These are phyloP conservation scores for Benincasa hispida DNA, from an alignment of 306 rosid genomes.

Conservation along the genomic window DNA sequence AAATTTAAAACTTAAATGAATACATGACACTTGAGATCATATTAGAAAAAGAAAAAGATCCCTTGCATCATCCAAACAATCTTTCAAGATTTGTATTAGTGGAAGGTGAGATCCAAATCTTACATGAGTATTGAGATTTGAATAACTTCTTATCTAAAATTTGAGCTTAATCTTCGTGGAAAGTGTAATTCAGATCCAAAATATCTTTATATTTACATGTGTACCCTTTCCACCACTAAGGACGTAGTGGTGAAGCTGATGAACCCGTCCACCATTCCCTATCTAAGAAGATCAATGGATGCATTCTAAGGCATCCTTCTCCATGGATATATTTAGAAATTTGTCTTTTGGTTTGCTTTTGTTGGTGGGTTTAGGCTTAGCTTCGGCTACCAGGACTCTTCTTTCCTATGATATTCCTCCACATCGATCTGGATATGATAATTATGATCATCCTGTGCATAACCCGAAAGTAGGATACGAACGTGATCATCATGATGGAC, in stretches of 20 bases:
- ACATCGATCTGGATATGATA: not conserved
- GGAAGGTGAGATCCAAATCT: no score
- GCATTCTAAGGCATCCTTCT: constrained; percentile 13
- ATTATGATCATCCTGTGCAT: not conserved
- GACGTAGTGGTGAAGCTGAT: not conserved
- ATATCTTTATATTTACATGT: no score
- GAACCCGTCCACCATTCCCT: constrained; percentile 18
- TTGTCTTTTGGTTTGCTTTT: constrained; percentile 25
- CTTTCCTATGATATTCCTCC: constrained; percentile 25
- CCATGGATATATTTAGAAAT: constrained; percentile 38
- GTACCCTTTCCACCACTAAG: no score
- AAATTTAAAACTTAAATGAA: no score
- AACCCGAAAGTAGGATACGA: not conserved
- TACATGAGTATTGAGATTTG: no score
- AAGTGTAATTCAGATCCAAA: no score
- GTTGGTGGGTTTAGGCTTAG: constrained; percentile 33
- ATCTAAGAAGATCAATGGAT: constrained; percentile 27
- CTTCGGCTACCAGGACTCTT: constrained; percentile 48
- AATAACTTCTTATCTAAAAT: no score
- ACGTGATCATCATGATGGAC: not conserved
- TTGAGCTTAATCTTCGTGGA: no score
- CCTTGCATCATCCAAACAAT: no score
- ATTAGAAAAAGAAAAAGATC: no score
- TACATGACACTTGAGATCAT: no score
- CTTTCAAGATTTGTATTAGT: no score